Evolutionary conservation across 2,329 filamentous ascomycete species (phyloP), one percentile per base, ranked within the genome.

Genomic region (Colletotrichum theobromicola): DNA sequence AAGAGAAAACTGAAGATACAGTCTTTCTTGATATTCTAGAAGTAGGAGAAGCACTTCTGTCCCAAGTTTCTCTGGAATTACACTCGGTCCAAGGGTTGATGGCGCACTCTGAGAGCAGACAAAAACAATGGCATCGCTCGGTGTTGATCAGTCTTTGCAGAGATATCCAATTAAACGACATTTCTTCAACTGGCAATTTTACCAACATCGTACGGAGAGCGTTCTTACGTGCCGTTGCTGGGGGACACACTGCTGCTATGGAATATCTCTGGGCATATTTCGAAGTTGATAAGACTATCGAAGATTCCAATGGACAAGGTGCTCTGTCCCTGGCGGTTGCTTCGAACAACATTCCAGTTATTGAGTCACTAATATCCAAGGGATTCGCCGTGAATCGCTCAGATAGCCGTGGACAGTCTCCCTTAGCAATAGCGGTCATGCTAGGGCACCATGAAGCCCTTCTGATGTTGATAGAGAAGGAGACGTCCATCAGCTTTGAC

Each of bases 11-110:
- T n/a, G 18, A 42, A 42, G 37, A 42, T n/a, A 2, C 2, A n/a
- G 2, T 3, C 1, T 5, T 42, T 9, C 18, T 42, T 2, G 18
- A 42, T n/a, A 16, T 42, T 0, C 4, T n/a, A 2, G 8, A 9
- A 5, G 18, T n/a, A n/a, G 10, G n/a, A 5, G 18, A 42, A 9
- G 18, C 18, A n/a, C 18, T 42, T 2, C 37, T 10, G 4, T 42
- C 8, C 9, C 8, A n/a, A n/a, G n/a, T 42, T 42, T n/a, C 18
- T 18, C 37, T 42, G 8, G 37, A 5, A 42, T n/a, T 4, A 2
- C 16, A 42, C 0, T 10, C 16, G 37, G 2, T 42, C 18, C 37
- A 9, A 42, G 18, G 10, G 18, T 42, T 42, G 1, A n/a, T n/a
- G 2, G 18, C 37, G 8, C 4, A 10, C 37, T 42, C 37, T 6